phyloP scores from a whole-genome alignment of 2,329 filamentous ascomycete genomes.

The Botrytis tulipae region DNA sequence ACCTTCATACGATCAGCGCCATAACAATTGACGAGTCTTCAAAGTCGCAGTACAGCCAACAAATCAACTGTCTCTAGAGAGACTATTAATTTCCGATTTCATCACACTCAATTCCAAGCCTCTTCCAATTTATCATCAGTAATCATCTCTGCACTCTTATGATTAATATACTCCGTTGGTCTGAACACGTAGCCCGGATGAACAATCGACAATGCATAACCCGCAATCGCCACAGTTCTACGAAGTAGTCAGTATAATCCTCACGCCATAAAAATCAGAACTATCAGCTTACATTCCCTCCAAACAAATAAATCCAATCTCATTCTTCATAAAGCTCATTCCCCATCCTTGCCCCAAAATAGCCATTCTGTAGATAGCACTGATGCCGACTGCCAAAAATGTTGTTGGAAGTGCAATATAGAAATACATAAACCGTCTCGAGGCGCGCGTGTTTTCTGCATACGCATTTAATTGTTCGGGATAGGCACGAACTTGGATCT shows the following conservation, averaged over 20 bases:
- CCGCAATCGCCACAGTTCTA: slow-evolving; percentile 9
- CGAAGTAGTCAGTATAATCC: not conserved
- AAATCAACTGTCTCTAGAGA: not conserved
- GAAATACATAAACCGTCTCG: not conserved
- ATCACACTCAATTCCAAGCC: not conserved
- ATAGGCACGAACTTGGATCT: slow-evolving; percentile 3
- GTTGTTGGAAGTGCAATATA: not conserved
- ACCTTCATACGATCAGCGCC: not conserved
- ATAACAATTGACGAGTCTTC: not conserved
- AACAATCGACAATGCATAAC: slow-evolving; percentile 1
- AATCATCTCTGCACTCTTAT: not conserved
- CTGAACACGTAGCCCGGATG: slow-evolving; percentile 14
- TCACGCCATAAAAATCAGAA: not conserved
- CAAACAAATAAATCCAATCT: slow-evolving; percentile 11
- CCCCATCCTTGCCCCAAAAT: slow-evolving; percentile 3
- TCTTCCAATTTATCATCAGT: slow-evolving; percentile 12
- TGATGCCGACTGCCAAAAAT: not conserved
- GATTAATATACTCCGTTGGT: not conserved
- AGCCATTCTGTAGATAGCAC: not conserved
- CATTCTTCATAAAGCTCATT: slow-evolving; percentile 6
- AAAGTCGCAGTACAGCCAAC: not conserved
- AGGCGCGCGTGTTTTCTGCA: not conserved
- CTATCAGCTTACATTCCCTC: slow-evolving; percentile 1
- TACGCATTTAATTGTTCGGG: slow-evolving; percentile 3
- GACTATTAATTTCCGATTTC: not conserved